Evolutionary conservation across 768 basidiomycete genomes (phyloP).

Genomic region (Mycena kentingensis): DNA sequence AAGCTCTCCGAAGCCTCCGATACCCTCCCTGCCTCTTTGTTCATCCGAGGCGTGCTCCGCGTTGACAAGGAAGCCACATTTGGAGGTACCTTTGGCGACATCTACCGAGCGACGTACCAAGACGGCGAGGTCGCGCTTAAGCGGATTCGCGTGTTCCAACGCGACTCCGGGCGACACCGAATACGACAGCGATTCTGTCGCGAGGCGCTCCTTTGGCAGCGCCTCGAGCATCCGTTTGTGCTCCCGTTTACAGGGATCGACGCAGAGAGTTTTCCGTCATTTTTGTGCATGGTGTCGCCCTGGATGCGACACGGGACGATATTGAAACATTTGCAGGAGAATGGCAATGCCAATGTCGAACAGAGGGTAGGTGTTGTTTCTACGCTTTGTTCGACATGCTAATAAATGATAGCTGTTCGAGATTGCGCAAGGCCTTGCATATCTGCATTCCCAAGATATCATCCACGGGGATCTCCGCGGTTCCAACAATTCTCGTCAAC

Average conservation of each 20-base stretch:
- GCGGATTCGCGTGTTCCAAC: constrained; percentile 29
- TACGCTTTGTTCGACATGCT: not conserved
- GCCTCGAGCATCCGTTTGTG: constrained; percentile 33
- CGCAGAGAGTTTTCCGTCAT: constrained; percentile 25
- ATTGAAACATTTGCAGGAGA: constrained; percentile 22
- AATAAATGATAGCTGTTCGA: constrained; percentile 30
- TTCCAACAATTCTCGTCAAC: constrained; percentile 27
- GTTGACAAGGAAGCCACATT: constrained; percentile 26
- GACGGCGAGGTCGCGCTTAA: constrained; percentile 31
- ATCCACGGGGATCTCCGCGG: constrained; percentile 51
- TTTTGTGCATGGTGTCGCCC: constrained; percentile 39
- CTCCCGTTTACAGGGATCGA: constrained; percentile 43
- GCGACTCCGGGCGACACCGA: constrained; percentile 18
- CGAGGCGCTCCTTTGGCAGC: constrained; percentile 36
- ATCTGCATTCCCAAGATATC: constrained; percentile 37
- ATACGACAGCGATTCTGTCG: constrained; percentile 29
- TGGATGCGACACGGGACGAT: constrained; percentile 37
- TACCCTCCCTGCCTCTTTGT: constrained; percentile 28
- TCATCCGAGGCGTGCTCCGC: constrained; percentile 26
- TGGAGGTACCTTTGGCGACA: constrained; percentile 34
- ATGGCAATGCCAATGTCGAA: constrained; percentile 37
- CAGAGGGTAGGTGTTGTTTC: constrained; percentile 22
- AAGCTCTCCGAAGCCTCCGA: constrained; percentile 27
- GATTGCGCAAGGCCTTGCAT: constrained; percentile 33
- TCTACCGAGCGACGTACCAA: constrained; percentile 26